These are phyloP conservation scores for Uromyces viciae-fabae DNA, from an alignment of 1,284 basidiomycete species.

Conservation along the genomic window DNA sequence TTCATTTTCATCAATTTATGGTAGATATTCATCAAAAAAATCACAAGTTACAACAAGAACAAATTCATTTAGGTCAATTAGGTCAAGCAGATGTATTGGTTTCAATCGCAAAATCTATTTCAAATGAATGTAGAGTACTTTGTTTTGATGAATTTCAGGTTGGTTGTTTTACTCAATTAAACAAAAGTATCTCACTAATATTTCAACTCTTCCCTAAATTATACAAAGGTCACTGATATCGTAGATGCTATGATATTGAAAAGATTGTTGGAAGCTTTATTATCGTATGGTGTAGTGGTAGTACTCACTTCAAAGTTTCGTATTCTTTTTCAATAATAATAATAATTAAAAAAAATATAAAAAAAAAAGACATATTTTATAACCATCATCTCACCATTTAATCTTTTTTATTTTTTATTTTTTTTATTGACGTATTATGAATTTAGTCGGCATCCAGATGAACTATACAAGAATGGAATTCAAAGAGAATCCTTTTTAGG, in stretches of 20 bases:
- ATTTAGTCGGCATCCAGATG: conserved; percentile 85
- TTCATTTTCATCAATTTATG: conserved; percentile 68
- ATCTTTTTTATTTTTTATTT: background rate
- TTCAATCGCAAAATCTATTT: conserved; percentile 83
- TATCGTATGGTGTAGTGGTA: conserved; percentile 83
- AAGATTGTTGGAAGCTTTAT: conserved; percentile 75
- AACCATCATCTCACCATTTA: no score
- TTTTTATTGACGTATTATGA: no score
- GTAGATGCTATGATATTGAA: conserved; percentile 98
- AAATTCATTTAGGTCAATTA: conserved; percentile 62
- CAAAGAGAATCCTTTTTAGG: conserved; percentile 95
- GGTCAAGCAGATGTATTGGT: conserved; percentile 72
- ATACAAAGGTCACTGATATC: conserved; percentile 81
- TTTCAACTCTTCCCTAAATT: background rate
- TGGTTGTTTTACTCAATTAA: conserved; percentile 47
- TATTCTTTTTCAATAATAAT: background rate
- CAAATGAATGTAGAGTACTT: conserved; percentile 75
- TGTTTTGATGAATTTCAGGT: conserved; percentile 99
- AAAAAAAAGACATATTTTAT: no score
- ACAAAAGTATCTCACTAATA: background rate
- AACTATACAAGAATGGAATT: conserved; percentile 98
- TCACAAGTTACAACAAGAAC: conserved; percentile 69
- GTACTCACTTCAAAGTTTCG: conserved; percentile 94
- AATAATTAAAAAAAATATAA: background rate
- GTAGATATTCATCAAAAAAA: conserved; percentile 93